phyloP scores from a whole-genome alignment of 257 asterid species.

The Solanum phureja region DNA sequence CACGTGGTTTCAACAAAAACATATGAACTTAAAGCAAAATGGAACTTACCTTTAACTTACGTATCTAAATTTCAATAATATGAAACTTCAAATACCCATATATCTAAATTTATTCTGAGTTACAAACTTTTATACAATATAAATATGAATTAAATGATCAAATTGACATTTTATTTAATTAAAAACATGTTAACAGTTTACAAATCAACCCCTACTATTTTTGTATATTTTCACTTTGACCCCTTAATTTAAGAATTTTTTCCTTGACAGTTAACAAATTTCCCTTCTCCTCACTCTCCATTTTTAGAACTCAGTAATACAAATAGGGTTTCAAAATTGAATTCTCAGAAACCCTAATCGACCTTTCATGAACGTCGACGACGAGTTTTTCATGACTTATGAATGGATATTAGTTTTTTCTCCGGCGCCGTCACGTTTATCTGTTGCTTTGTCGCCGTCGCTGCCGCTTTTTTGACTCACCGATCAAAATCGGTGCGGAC shows the following conservation, averaged over 20 bases:
- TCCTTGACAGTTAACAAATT: neutral
- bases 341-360: neutral
- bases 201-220: neutral
- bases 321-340: neutral
- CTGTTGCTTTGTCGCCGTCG: constrained; percentile 34
- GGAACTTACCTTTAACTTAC: neutral
- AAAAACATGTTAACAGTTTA: neutral
- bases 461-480: constrained; percentile 24
- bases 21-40: too few species aligned
- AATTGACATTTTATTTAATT: neutral
- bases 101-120: neutral
- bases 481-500: constrained; percentile 22
- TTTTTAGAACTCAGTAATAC: neutral
- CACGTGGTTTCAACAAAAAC: neutral
- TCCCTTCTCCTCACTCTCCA: neutral
- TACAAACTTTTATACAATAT: neutral
- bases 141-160: neutral
- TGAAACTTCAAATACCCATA: neutral
- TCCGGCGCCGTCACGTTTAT: constrained; percentile 27
- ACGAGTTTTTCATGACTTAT: constrained; percentile 33
- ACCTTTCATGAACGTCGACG: constrained; percentile 29
- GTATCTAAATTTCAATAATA: too few species aligned
- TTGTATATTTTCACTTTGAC: neutral
- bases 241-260: neutral
- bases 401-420: constrained; percentile 47